Evolutionary conservation across 352 stramenopile genomes (phyloP), one percentile per base, ranked within the genome.

Genomic region (Phytopythium delawarense): DNA sequence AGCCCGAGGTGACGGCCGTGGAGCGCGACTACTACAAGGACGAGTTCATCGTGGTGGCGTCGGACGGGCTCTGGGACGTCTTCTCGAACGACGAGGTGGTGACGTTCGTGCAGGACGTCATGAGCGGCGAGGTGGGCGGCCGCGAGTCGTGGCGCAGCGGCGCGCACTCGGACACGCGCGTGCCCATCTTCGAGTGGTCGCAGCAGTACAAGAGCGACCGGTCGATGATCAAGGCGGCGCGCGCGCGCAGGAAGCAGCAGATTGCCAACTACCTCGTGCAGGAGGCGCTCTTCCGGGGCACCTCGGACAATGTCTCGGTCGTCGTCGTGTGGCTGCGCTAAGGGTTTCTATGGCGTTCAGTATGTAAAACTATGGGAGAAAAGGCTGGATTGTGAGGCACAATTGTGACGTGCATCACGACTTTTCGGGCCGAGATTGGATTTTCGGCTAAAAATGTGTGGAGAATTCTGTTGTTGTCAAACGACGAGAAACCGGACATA

Each of bases 31-130:
- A 84, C 69, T 75, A 78, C 62, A 84, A 87, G 60, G 86, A 97
- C 68, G 76, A 97, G 54, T 98, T 98, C 60, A 91, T 97, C 67
- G 93, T 98, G 61, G 70, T 98, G 32, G 94, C 93, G 21, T 96
- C 83, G 20, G 94, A 98, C 59, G 94, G 94, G 0, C 75, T 98
- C 3, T 98, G 93, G 93, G 94, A 98, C 60, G 91, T 98, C 30
- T 98, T 98, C 62, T 91, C 75, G 13, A 97, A 82, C 57, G 88
- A 96, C 39, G 87, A 97, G 62, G 90, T 92, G 20, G 87, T 98
- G 18, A 86, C 87, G 39, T 98, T 97, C 69, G 91, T 98, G 40
- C 81, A 95, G 56, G 81, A 96, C 51, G 84, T 96, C 30, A 81
- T 97, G 71, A 86, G 79, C 25, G 89, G 87, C 30, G 85, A 93